phyloP scores from a whole-genome alignment of 2,329 filamentous ascomycete species.

The Apiospora hydei region DNA sequence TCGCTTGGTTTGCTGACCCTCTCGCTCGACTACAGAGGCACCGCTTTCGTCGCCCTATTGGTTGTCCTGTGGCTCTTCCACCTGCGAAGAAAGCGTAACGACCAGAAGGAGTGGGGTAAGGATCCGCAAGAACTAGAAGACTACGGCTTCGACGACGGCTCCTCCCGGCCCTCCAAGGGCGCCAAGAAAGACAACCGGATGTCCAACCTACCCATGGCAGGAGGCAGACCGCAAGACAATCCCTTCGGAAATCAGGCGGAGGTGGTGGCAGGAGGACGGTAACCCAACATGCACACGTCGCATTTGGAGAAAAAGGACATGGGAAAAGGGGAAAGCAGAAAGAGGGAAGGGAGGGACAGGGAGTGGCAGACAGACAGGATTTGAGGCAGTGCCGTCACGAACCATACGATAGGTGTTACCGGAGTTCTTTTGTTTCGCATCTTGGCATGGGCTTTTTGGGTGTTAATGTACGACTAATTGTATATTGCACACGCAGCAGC shows the following conservation, averaged over 20 bases:
- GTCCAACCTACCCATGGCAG: neutral
- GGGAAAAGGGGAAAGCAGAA: neutral
- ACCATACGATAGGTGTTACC: conserved; percentile 12
- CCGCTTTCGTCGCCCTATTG: conserved; percentile 33
- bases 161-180: conserved; percentile 28
- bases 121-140: conserved; percentile 42
- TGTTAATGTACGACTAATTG: neutral
- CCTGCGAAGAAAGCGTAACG: conserved; percentile 35
- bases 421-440: conserved; percentile 15
- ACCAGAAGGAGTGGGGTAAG: conserved; percentile 40
- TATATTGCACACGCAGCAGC: conserved; percentile 7
- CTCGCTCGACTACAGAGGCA: conserved; percentile 30
- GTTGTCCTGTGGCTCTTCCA: conserved; percentile 36
- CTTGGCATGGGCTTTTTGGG: neutral
- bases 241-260: conserved; percentile 22
- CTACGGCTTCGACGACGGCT: conserved; percentile 37
- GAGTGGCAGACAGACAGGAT: neutral
- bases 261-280: conserved; percentile 10
- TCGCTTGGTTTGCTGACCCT: neutral
- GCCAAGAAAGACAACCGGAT: conserved; percentile 27
- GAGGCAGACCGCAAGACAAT: conserved; percentile 24
- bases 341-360: too few species aligned
- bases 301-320: neutral
- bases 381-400: conserved; percentile 19
- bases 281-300: neutral